Base-by-base conservation (phyloP, 2,329 filamentous ascomycete genomes). In the Aureobasidium melanogenum region DNA sequence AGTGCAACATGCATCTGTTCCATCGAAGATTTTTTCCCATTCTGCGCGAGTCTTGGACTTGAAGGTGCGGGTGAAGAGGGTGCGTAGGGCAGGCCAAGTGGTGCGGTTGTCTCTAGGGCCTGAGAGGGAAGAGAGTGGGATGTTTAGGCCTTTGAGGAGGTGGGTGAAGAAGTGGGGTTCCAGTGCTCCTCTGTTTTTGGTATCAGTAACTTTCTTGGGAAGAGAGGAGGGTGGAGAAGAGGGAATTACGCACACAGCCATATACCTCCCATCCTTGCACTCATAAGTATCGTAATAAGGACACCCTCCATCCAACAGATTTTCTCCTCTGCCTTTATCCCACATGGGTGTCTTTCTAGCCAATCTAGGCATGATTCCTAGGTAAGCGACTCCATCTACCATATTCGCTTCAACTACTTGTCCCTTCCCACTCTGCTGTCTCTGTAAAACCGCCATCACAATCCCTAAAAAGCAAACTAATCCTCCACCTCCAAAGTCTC, bases 331-430 rank as follows among this genome's bases (percentile, higher is more conserved):
- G 28, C 83, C 80, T 3, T 73, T 72, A 66, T 77, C 72, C 79
- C 90, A 92, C 41, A 85, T 70, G 0, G 82, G 80, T 7, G 79
- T 85, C 70, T 87, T 86, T 64, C 80, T 78, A 30, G 80, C 79
- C 63, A 95, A 77, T 36, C 93, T 80, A 56, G 89, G 87, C 75
- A 93, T 93, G 0, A 86, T 88, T 1, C 87, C 86, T 28, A 97
- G 76, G 73, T 93, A 93, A 38, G 85, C 83, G 24, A 83, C 84
- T 9, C 93, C 93, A 75, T 97, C 93, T 14, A 97, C 93, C 93
- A 97, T 97, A 73, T 96, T 97, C 17, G 89, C 90, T 76, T 97
- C 91, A 9, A 97, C 91, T 14, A 97, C 87, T 75, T 97, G 93
- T 0, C 93, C 93, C 2, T 76, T 77, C 0, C 90, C 90, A 0